Percentiles rank a stretch among this genome's conserved stretches.
Conservation (phyloP, 495 filamentous ascomycete genomes). For the Rhypophila decipiens region DNA sequence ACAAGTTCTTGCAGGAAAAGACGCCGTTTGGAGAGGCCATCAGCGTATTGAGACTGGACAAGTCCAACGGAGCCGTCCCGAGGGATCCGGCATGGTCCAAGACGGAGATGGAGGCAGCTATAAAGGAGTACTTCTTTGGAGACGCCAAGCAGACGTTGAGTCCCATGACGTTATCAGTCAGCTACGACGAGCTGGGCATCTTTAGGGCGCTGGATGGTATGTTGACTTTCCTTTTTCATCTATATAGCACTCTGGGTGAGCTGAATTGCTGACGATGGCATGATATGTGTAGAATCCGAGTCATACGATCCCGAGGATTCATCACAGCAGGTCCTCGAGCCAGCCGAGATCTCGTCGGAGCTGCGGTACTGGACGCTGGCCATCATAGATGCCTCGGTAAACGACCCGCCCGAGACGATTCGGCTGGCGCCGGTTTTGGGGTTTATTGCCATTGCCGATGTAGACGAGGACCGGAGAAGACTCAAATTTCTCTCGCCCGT, state of each 20-base stretch:
- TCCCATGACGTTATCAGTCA: slow-evolving; percentile 73
- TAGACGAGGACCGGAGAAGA: slow-evolving; percentile 77
- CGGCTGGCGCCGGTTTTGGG: slow-evolving; percentile 83
- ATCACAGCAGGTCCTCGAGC: slow-evolving; percentile 47
- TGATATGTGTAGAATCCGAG: slow-evolving; percentile 11
- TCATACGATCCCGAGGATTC: slow-evolving; percentile 19
- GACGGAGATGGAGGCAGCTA: slow-evolving; percentile 60
- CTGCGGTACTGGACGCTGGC: slow-evolving; percentile 70
- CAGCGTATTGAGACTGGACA: slow-evolving; percentile 70
- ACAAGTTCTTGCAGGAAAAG: slow-evolving; percentile 61
- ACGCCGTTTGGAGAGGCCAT: slow-evolving; percentile 56
- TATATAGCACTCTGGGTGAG: slow-evolving; percentile 18
- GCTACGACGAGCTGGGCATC: slow-evolving; percentile 65
- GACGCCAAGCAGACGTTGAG: slow-evolving; percentile 68
- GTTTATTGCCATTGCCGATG: slow-evolving; percentile 84
- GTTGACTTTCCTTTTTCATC: neutral
- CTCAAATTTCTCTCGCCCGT: slow-evolving; percentile 77
- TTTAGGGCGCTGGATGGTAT: slow-evolving; percentile 36
- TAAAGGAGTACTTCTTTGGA: slow-evolving; percentile 93
- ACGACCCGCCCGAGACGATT: slow-evolving; percentile 62
- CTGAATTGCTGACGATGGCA: slow-evolving; percentile 7
- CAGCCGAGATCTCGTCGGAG: slow-evolving; percentile 48
- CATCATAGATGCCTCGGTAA: slow-evolving; percentile 64
- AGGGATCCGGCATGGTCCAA: slow-evolving; percentile 72
- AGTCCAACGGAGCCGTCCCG: slow-evolving; percentile 83